These are phyloP conservation scores for Xylaria sp. DNA, from an alignment of 2,329 filamentous ascomycete genomes.

Conservation along the genomic window DNA sequence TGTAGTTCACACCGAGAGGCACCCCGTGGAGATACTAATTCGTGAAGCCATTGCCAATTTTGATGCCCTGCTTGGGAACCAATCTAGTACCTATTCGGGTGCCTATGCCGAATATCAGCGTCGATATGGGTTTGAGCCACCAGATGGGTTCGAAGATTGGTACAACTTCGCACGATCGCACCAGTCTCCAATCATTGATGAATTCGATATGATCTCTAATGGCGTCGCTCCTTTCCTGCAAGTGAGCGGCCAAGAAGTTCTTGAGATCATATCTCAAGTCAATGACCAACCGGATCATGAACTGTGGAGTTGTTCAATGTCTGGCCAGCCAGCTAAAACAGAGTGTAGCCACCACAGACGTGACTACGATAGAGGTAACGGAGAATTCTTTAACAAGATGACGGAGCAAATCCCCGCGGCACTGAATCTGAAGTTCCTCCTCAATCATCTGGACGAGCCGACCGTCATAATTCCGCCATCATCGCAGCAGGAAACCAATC, in stretches of 20 bases:
- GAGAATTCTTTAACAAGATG: slow-evolving; percentile 49
- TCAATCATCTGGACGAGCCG: slow-evolving; percentile 63
- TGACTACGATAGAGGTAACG: slow-evolving; percentile 51
- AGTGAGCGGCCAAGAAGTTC: slow-evolving; percentile 52
- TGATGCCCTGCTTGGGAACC: slow-evolving; percentile 47
- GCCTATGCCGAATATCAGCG: slow-evolving; percentile 57
- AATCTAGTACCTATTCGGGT: slow-evolving; percentile 53
- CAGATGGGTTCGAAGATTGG: slow-evolving; percentile 61
- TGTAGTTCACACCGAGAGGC: slow-evolving; percentile 36
- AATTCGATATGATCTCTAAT: slow-evolving; percentile 59
- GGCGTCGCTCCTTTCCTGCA: slow-evolving; percentile 56
- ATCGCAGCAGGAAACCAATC: background rate
- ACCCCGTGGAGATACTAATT: slow-evolving; percentile 54
- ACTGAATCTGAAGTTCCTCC: slow-evolving; percentile 56
- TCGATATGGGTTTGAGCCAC: slow-evolving; percentile 58
- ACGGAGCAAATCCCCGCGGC: slow-evolving; percentile 47
- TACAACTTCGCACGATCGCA: slow-evolving; percentile 55
- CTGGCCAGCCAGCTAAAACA: slow-evolving; percentile 43
- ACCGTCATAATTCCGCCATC: slow-evolving; percentile 51
- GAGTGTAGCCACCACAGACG: slow-evolving; percentile 52
- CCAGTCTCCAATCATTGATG: slow-evolving; percentile 60
- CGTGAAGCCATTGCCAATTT: slow-evolving; percentile 49
- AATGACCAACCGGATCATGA: slow-evolving; percentile 47
- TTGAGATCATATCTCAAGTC: slow-evolving; percentile 45
- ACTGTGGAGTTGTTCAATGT: slow-evolving; percentile 54